Conservation (phyloP, 495 filamentous ascomycete species). For the Talaromyces trachyspermus region DNA sequence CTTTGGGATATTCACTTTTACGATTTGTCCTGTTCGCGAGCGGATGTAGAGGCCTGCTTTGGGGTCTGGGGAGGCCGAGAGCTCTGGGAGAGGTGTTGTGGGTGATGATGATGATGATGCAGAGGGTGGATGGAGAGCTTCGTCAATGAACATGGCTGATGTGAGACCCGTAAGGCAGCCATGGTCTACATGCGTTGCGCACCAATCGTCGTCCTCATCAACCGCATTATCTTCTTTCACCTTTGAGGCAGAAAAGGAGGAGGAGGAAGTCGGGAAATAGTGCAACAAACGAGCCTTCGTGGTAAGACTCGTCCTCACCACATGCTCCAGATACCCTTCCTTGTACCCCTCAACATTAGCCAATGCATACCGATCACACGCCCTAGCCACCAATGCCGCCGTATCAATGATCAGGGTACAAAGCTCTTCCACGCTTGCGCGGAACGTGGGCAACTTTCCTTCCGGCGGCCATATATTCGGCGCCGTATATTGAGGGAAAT, state of each 20-base stretch:
- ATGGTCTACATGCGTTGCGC: constrained; percentile 88
- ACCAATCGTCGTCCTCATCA: constrained; percentile 81
- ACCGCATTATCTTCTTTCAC: constrained; percentile 16
- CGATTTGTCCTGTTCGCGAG: constrained; percentile 65
- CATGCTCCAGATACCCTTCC: constrained; percentile 69
- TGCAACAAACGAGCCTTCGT: constrained; percentile 91
- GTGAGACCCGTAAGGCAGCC: constrained; percentile 92
- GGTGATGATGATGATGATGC: constrained; percentile 16
- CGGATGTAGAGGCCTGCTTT: constrained; percentile 86
- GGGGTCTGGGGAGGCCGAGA: constrained; percentile 68
- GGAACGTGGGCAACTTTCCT: constrained; percentile 64
- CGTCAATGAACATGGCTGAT: constrained; percentile 92
- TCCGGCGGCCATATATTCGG: constrained; percentile 80
- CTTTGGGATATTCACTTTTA: constrained; percentile 81
- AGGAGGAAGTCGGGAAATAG: constrained; percentile 58
- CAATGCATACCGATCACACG: constrained; percentile 80
- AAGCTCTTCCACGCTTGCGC: constrained; percentile 60
- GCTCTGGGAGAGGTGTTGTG: constrained; percentile 53
- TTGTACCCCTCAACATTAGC: constrained; percentile 69
- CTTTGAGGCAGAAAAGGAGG: constrained; percentile 7
- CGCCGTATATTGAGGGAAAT: constrained; percentile 57
- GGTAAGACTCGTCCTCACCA: constrained; percentile 76
- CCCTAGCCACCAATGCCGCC: constrained; percentile 75
- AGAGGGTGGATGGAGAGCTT: constrained; percentile 44
- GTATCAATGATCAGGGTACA: constrained; percentile 83